Base-by-base conservation (phyloP, 495 filamentous ascomycete genomes). In the Aspergillus nanangensis region DNA sequence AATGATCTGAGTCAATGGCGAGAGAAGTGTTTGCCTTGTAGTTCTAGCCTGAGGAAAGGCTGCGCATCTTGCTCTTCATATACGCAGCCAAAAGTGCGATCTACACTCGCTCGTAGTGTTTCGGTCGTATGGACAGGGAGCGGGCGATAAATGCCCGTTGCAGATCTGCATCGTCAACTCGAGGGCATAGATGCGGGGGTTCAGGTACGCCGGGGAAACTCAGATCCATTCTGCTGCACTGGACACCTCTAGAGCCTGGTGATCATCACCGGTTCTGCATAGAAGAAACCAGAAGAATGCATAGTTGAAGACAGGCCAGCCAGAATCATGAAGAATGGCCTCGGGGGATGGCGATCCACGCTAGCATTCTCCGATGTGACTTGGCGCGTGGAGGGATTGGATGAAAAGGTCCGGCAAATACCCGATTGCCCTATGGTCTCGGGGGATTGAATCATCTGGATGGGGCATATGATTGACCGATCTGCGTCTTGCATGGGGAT, bases 351-450 rank as follows among this genome's bases (percentile, higher is more conserved):
- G 25, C 11, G 25, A 29, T 29, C 25, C 11, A 5, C 25, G 11
- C 25, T 29, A 29, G 25, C 11, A 7, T 29, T 11, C 25, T 11
- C 11, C 18, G 19, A 34, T 23, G 18, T 19, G 31, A 36, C 42
- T 45, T 45, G 42, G 42, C 42, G 22, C 17, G 18, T 5, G 33
- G 21, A 18, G 9, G 33, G 31, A 24, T 36, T 45, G 42, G 42
- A 45, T 37, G 19, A 18, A 19, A 45, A 37, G 13, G 19, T 44
- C 42, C 42, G 42, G 42, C 23, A 45, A 45, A 45, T 20, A 5
- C 15, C 42, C 42, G 42, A 9, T 44, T 8, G 22, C 22, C 38
- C 21, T 41, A n/a, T n/a, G n/a, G n/a, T n/a, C n/a, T n/a, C n/a
- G n/a, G n/a, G n/a, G n/a, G n/a, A n/a, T n/a, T n/a, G n/a, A n/a